Evolutionary conservation across 371 early-diverging fungal genomes (phyloP), one percentile per base, ranked within the genome.

Genomic region (Chytridium lagenaria): DNA sequence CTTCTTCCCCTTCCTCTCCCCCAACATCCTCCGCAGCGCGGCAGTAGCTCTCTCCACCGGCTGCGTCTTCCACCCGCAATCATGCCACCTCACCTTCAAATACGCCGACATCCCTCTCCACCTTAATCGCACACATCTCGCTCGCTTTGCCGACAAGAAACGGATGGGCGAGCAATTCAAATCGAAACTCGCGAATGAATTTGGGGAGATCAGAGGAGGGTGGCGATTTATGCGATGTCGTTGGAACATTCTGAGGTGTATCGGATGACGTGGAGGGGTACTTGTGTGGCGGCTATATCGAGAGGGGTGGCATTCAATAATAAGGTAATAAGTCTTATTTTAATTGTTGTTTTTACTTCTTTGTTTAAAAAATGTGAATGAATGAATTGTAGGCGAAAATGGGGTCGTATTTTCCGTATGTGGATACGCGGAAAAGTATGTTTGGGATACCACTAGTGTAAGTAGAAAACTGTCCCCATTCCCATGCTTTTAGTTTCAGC

Each of bases 101-200:
- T 76, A 72, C 72, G 37, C 33, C 3, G 70, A 69, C 33, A 69
- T 76, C 28, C 77, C 77, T 10, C 10, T 76, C 26, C 72, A 72
- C 44, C 37, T 72, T 10, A 68, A 49, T 23, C 67, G 64, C 55
- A 55, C 72, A 22, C 65, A 76, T 16, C 10, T 55, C 33, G 77
- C 77, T 2, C 33, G 69, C 16, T 70, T 40, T 66, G 34, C 67
- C 22, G 50, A 76, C 49, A 72, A 64, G 36, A 61, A 55, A 22
- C 2, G 22, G 30, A 36, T 76, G 52, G 38, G 64, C 5, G 31
- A 64, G 10, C 50, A 72, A n/a, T 76, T 69, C 59, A 67, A 69
- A 44, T 1, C 36, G 12, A 55, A n/a, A 19, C 59, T 76, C 15
- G 50, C 15, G 38, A 57, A 64, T n/a, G 73, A 72, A 57, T 59